Conservation (phyloP, 176 grass and related monocot genomes). For the sorghum (Sorghum bicolor) region Sorghum_bicolor_NCBIv3 NC_012872.2:14153001-14153500, state of each 20-base stretch:
- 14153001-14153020: constrained; percentile 40
- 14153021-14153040: constrained; percentile 17
- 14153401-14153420: neutral
- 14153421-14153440: neutral
- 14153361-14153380: neutral
- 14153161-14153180: neutral
- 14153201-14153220: neutral
- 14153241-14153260: neutral
- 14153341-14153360: constrained; percentile 13
- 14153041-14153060: constrained; percentile 55
- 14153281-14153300: neutral
- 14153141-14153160: neutral
- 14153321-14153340: neutral
- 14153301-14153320: neutral
- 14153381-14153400: neutral
- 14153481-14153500: neutral
- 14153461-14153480: neutral
- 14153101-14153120: constrained; percentile 38
- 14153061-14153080: constrained; percentile 43
- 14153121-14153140: constrained; percentile 40
- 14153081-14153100: constrained; percentile 18
- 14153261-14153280: neutral
- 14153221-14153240: no score
- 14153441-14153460: neutral
- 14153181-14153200: neutral